These are phyloP conservation scores for Rhizopogon salebrosus DNA, from an alignment of 768 basidiomycete species.

Conservation along the genomic window DNA sequence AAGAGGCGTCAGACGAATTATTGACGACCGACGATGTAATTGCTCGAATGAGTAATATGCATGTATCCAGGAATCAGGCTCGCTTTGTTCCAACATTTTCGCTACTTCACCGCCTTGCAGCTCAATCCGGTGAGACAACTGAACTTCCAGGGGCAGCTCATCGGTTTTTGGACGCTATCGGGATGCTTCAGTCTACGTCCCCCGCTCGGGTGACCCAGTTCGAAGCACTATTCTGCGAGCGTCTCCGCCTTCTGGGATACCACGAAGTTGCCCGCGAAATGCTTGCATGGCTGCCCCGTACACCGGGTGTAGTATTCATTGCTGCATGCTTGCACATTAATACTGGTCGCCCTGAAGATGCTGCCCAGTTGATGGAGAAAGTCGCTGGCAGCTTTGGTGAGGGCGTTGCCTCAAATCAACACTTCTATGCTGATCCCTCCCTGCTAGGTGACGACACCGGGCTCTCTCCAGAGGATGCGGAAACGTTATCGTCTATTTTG, in stretches of 20 bases:
- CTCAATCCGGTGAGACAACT: conserved; percentile 42
- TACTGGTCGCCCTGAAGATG: conserved; percentile 67
- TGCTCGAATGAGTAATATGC: conserved; percentile 66
- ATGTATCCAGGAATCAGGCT: conserved; percentile 50
- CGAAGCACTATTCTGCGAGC: conserved; percentile 72
- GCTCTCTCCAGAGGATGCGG: conserved; percentile 54
- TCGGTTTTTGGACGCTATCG: conserved; percentile 61
- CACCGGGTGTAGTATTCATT: conserved; percentile 72
- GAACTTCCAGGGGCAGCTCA: conserved; percentile 60
- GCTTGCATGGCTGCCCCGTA: conserved; percentile 73
- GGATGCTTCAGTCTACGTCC: conserved; percentile 62
- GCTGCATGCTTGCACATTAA: conserved; percentile 62
- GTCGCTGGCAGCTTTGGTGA: conserved; percentile 72
- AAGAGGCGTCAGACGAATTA: conserved; percentile 26
- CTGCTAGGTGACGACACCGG: conserved; percentile 41
- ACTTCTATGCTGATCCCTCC: background rate
- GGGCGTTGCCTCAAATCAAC: conserved; percentile 21
- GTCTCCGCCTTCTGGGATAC: conserved; percentile 60
- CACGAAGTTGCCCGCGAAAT: conserved; percentile 56
- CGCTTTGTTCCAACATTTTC: conserved; percentile 52
- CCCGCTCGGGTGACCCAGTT: conserved; percentile 61
- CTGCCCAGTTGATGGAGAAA: conserved; percentile 65
- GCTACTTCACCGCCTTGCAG: conserved; percentile 57
- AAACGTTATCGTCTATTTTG: conserved; percentile 57
- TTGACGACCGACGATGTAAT: conserved; percentile 57